Base-by-base conservation (phyloP, 352 stramenopile species). In the Pythium phragmitis region DNA sequence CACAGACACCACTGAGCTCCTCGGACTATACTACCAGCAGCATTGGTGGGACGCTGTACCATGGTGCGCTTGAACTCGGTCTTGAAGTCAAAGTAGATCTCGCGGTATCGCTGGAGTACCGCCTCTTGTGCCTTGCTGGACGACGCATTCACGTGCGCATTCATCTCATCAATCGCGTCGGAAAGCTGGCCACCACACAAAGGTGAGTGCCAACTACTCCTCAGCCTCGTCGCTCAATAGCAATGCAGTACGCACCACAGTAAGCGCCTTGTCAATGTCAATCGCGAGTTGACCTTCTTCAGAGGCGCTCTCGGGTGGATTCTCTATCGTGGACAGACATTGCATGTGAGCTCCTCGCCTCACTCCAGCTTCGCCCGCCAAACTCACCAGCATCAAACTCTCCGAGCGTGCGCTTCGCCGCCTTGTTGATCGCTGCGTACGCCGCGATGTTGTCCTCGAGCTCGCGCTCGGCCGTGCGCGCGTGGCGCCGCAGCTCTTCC, bases 71-170 rank as follows among this genome's bases (percentile, higher is more conserved):
- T 87, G 70, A 98, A 99, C 72, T 99, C 94, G 23, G 87, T 95
- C 39, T 92, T 96, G 39, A 97, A 97, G 76, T 99, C 94, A 65
- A 98, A 98, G 48, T 98, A 87, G 55, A 98, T 88, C 74, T 98
- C 95, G 28, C 94, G 87, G 73, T 99, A 99, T 45, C 96, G 85
- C 74, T 98, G 95, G 37, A 98, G 74, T 49, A 98, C 74, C 4
- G 88, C 88, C 57, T 96, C 87, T 60, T 96, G 87, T 37, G 83
- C 81, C 63, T 93, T 96, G 21, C 80, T 75, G 13, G 77, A 79
- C 54, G 85, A 91, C 41, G 73, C 78, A 58, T 85, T 88, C 46
- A 85, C 77, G 45, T 83, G 77, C n/a, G 76, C 54, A 64, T 76
- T 92, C 87, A 94, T 94, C 56, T 91, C 85, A 47, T 96, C 85